Percentiles rank a stretch among this genome's conserved stretches.
Conservation (phyloP, 2,329 filamentous ascomycete species). For the Diaporthe australafricana region DNA sequence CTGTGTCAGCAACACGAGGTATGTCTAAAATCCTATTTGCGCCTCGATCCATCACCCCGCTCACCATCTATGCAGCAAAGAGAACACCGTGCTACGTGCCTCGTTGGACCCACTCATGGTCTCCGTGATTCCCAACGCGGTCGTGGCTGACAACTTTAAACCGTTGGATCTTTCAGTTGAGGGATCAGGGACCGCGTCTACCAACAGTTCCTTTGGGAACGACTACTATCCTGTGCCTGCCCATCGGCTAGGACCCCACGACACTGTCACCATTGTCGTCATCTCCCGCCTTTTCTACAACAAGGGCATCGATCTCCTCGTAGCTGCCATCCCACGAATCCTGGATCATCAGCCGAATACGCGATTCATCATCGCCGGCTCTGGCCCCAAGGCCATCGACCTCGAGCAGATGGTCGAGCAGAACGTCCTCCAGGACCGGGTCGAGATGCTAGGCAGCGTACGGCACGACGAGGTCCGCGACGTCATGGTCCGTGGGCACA, state of each 20-base stretch:
- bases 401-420: constrained; percentile 98
- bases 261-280: constrained; percentile 95
- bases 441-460: constrained; percentile 91
- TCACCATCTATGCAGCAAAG: constrained; percentile 73
- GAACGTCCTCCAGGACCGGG: constrained; percentile 91
- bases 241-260: constrained; percentile 80
- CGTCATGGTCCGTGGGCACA: constrained; percentile 96
- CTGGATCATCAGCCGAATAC: constrained; percentile 91
- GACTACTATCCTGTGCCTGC: constrained; percentile 61
- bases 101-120: constrained; percentile 97
- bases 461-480: constrained; percentile 97
- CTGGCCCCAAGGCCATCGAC: constrained; percentile 96
- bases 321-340: constrained; percentile 93
- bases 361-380: constrained; percentile 95
- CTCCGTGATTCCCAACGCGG: constrained; percentile 96
- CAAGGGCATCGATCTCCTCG: constrained; percentile 97
- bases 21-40: constrained; percentile 43
- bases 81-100: constrained; percentile 95
- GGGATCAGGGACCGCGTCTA: constrained; percentile 25
- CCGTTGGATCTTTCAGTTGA: constrained; percentile 66
- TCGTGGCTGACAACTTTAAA: constrained; percentile 95
- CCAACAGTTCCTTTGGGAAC: constrained; percentile 51
- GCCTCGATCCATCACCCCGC: background rate
- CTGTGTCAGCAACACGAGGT: constrained; percentile 98
- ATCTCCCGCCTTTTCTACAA: constrained; percentile 99